These are phyloP conservation scores for Yarrowia galli DNA, from an alignment of 1,139 yeast genomes.

Conservation along the genomic window DNA sequence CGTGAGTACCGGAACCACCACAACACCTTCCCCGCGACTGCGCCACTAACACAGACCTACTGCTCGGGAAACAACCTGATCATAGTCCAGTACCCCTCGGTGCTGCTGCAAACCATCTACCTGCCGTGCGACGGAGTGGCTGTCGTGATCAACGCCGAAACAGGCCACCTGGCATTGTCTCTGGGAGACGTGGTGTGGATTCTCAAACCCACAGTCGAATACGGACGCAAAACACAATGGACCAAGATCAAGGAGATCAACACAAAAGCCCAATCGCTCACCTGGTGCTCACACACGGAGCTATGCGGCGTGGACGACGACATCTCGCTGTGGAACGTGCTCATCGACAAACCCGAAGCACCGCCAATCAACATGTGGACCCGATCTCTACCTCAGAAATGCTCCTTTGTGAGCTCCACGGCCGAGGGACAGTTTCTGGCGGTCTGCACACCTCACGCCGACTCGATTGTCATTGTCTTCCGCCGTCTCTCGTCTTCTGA, in stretches of 20 bases:
- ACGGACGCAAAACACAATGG: conserved; percentile 45
- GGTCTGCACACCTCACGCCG: conserved; percentile 68
- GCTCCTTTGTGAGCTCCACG: conserved; percentile 62
- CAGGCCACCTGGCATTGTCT: conserved; percentile 60
- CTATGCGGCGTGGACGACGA: conserved; percentile 41
- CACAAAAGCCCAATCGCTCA: conserved; percentile 45
- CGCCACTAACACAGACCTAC: conserved; percentile 56
- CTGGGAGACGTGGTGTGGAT: conserved; percentile 49
- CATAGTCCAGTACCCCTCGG: conserved; percentile 60
- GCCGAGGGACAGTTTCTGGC: conserved; percentile 67
- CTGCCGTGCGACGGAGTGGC: conserved; percentile 70
- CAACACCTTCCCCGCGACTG: too few relatives aligned
- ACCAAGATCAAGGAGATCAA: conserved; percentile 35
- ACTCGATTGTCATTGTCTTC: conserved; percentile 79
- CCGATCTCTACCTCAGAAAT: conserved; percentile 56
- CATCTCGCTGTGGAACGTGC: conserved; percentile 21
- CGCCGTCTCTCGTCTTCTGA: conserved; percentile 72
- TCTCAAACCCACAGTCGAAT: conserved; percentile 45
- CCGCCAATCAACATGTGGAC: conserved; percentile 39
- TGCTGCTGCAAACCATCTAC: conserved; percentile 77
- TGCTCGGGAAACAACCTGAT: conserved; percentile 90
- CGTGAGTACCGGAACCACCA: conserved; percentile 44
- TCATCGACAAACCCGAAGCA: background rate
- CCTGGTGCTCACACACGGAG: conserved; percentile 40
- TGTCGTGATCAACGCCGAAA: conserved; percentile 63